phyloP scores from a whole-genome alignment of 2,329 filamentous ascomycete species.

The Aspergillus amoenus region DNA sequence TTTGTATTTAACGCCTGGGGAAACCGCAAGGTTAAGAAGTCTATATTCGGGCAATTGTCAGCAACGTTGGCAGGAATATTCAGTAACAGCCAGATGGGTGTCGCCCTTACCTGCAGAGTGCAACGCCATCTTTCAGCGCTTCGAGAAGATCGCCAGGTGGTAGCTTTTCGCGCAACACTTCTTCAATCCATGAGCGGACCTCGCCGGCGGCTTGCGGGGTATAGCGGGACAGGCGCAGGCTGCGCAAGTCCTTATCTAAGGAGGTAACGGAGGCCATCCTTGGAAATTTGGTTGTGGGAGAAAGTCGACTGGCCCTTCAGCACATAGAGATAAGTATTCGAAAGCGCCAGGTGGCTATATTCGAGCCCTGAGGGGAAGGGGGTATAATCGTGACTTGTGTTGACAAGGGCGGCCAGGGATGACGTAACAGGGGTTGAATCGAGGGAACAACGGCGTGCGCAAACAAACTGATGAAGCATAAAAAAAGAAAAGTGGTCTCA shows the following conservation, averaged over 20 bases:
- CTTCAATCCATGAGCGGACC: conserved; percentile 81
- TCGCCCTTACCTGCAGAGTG: conserved; percentile 74
- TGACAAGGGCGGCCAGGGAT: conserved; percentile 2
- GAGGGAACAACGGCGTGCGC: background rate
- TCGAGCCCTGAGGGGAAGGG: background rate
- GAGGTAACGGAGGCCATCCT: conserved; percentile 90
- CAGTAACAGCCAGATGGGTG: background rate
- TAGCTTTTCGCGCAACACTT: conserved; percentile 71
- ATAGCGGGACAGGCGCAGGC: conserved; percentile 87
- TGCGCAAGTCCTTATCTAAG: conserved; percentile 92
- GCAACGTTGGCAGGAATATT: background rate
- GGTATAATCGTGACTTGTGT: conserved; percentile 1
- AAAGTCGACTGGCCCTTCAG: background rate
- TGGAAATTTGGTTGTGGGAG: background rate
- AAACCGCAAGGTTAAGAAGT: conserved; percentile 76
- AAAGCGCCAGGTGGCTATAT: background rate
- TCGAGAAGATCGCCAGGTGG: conserved; percentile 76
- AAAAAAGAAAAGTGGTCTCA: background rate
- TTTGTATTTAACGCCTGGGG: conserved; percentile 84
- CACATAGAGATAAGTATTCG: conserved; percentile 6
- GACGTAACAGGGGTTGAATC: conserved; percentile 8
- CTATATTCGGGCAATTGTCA: conserved; percentile 45
- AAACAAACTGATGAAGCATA: background rate
- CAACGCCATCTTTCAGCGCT: conserved; percentile 83
- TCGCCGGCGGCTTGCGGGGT: conserved; percentile 88